These are phyloP conservation scores for Globisporangium sylvaticum DNA, from an alignment of 352 stramenopile species.

Conservation along the genomic window DNA sequence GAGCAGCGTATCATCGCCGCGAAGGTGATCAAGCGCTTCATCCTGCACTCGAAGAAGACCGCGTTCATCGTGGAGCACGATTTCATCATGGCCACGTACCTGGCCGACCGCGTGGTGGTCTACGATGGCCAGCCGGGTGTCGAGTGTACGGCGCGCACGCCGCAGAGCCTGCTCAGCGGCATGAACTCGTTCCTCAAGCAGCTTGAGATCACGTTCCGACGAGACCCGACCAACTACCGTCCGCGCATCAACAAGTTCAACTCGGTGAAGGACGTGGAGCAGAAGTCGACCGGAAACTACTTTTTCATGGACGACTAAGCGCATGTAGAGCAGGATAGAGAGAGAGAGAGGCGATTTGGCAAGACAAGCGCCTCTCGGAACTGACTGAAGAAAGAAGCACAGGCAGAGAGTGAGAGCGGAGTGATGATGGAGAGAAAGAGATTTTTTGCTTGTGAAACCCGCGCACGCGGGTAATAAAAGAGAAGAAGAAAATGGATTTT, in stretches of 20 bases:
- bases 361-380: background rate
- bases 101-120: slow-evolving; percentile 95
- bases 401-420: background rate
- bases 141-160: slow-evolving; percentile 95
- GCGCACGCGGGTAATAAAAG: background rate
- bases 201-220: slow-evolving; percentile 98
- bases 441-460: slow-evolving; percentile 17
- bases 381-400: background rate
- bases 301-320: slow-evolving; percentile 98
- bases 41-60: slow-evolving; percentile 99
- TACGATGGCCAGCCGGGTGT: slow-evolving; percentile 95
- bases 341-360: slow-evolving; percentile 1
- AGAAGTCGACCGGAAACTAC: slow-evolving; percentile 97
- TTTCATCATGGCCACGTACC: slow-evolving; percentile 99
- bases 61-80: slow-evolving; percentile 99
- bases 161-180: slow-evolving; percentile 93
- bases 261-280: slow-evolving; percentile 97
- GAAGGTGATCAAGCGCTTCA: slow-evolving; percentile 99
- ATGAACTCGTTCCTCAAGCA: slow-evolving; percentile 99
- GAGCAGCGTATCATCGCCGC: slow-evolving; percentile 98
- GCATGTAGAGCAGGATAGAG: background rate
- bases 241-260: slow-evolving; percentile 96
- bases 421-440: background rate
- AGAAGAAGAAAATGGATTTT: slow-evolving; percentile 8
- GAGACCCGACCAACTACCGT: slow-evolving; percentile 98